Percentiles rank a stretch among this genome's conserved stretches.
These are phyloP conservation scores for Tolypocladium album DNA, from an alignment of 2,329 filamentous ascomycete genomes.

Conservation along the genomic window DNA sequence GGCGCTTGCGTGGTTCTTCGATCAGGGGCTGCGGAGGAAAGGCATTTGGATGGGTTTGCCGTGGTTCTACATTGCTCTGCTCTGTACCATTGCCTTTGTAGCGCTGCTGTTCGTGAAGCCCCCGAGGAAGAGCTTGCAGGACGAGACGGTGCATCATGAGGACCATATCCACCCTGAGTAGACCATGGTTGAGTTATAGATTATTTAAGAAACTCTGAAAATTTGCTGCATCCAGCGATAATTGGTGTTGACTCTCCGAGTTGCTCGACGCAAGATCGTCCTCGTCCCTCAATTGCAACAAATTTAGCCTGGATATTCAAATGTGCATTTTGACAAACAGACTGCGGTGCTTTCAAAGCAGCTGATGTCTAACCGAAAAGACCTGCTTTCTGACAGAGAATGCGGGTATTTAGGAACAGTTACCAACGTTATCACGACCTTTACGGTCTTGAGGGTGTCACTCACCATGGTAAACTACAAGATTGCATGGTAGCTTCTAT, in stretches of 20 bases:
- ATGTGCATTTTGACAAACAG: too few relatives aligned
- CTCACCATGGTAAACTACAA: too few relatives aligned
- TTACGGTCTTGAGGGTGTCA: too few relatives aligned
- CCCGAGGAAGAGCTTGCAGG: slow-evolving; percentile 10
- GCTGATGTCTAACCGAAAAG: too few relatives aligned
- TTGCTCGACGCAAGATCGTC: too few relatives aligned
- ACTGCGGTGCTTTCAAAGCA: too few relatives aligned
- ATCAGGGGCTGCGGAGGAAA: slow-evolving; percentile 21
- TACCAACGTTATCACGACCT: too few relatives aligned
- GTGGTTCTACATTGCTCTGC: slow-evolving; percentile 25
- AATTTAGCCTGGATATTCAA: too few relatives aligned
- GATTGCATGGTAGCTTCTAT: too few relatives aligned
- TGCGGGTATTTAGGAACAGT: too few relatives aligned
- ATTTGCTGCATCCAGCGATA: background rate
- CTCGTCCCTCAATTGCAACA: too few relatives aligned
- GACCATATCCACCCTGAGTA: slow-evolving; percentile 12
- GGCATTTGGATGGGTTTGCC: slow-evolving; percentile 27
- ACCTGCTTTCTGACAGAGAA: too few relatives aligned
- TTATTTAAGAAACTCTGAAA: background rate
- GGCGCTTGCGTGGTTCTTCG: slow-evolving; percentile 26
- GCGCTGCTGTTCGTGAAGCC: slow-evolving; percentile 21
- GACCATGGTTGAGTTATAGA: background rate
- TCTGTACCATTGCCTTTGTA: slow-evolving; percentile 16
- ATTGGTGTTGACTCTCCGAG: background rate
- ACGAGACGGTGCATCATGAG: slow-evolving; percentile 7